Evolutionary conservation across 192 early-diverging fungal genomes (phyloP).

Genomic region (Haplosporangium gracile): DNA sequence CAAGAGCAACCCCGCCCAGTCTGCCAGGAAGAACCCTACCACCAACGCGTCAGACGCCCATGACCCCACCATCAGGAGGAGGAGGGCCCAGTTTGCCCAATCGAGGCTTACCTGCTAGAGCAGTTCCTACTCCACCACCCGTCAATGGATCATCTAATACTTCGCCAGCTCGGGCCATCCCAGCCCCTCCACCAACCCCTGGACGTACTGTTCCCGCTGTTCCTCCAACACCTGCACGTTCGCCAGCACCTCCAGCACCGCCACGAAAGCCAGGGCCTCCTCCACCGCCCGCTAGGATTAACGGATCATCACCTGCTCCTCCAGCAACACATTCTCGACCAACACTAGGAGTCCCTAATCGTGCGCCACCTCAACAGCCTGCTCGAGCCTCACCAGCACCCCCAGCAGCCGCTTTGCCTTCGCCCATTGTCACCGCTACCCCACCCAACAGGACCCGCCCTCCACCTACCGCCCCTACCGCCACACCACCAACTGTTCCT

Average conservation of each 20-base stretch:
- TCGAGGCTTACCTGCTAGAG: slow-evolving; percentile 38
- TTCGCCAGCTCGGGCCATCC: slow-evolving; percentile 36
- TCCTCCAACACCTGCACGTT: slow-evolving; percentile 33
- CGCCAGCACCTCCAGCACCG: slow-evolving; percentile 24
- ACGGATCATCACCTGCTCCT: slow-evolving; percentile 39
- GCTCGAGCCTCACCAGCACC: slow-evolving; percentile 30
- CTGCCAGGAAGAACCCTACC: slow-evolving; percentile 39
- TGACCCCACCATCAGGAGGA: slow-evolving; percentile 33
- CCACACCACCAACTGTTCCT: slow-evolving; percentile 22
- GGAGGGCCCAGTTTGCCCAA: slow-evolving; percentile 24
- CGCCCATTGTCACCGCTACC: slow-evolving; percentile 15
- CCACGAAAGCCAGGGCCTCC: slow-evolving; percentile 40
- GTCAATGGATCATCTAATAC: slow-evolving; percentile 28
- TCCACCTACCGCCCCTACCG: slow-evolving; percentile 7
- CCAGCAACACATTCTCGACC: slow-evolving; percentile 31
- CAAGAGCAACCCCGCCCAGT: slow-evolving; percentile 36
- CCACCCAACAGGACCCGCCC: slow-evolving; percentile 39
- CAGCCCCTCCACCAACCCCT: slow-evolving; percentile 39
- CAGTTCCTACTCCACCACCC: slow-evolving; percentile 33
- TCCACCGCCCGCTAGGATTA: slow-evolving; percentile 25
- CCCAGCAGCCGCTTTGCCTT: slow-evolving; percentile 5
- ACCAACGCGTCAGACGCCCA: slow-evolving; percentile 33
- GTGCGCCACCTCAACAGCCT: slow-evolving; percentile 33
- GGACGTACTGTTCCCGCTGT: slow-evolving; percentile 23
- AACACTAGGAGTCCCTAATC: slow-evolving; percentile 37